Conservation (phyloP, 1,284 basidiomycete genomes). For the Ceratobasidium papillatum region DNA sequence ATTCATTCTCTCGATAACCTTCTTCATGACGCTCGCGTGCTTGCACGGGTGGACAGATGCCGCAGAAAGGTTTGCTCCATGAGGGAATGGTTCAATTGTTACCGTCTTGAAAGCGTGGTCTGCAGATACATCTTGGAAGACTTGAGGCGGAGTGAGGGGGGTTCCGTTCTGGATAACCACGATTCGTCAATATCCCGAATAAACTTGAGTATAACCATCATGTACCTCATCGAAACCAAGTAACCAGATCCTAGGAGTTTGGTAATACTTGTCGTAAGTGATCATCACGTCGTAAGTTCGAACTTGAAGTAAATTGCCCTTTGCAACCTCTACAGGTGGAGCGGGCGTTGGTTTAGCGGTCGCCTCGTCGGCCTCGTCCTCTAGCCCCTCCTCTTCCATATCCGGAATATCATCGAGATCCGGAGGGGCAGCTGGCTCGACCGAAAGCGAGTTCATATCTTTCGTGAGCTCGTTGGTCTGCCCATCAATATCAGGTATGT, state of each 20-base stretch:
- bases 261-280: conserved; percentile 99
- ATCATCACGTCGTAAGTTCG: conserved; percentile 99
- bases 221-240: conserved; percentile 92
- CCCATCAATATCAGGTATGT: conserved; percentile 81
- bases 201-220: conserved; percentile 43
- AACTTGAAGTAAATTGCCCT: conserved; percentile 89
- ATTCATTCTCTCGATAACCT: conserved; percentile 99
- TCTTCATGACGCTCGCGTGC: conserved; percentile 99
- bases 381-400: conserved; percentile 86
- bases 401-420: conserved; percentile 93
- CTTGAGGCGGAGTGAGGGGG: conserved; percentile 86
- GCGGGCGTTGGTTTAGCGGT: conserved; percentile 69
- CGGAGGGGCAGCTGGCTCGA: conserved; percentile 63
- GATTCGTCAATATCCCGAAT: conserved; percentile 32
- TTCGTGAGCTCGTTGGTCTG: conserved; percentile 54
- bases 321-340: conserved; percentile 64
- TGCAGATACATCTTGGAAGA: conserved; percentile 97
- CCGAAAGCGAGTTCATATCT: conserved; percentile 55
- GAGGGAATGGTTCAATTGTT: conserved; percentile 97
- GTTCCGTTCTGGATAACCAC: conserved; percentile 72
- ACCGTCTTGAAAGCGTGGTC: conserved; percentile 99
- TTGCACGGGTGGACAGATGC: conserved; percentile 98
- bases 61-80: conserved; percentile 82
- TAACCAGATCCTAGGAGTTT: conserved; percentile 94
- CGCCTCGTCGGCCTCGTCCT: conserved; percentile 80